Evolutionary conservation across 805 yeast species (phyloP).

Genomic region (Candida gorgasii): DNA sequence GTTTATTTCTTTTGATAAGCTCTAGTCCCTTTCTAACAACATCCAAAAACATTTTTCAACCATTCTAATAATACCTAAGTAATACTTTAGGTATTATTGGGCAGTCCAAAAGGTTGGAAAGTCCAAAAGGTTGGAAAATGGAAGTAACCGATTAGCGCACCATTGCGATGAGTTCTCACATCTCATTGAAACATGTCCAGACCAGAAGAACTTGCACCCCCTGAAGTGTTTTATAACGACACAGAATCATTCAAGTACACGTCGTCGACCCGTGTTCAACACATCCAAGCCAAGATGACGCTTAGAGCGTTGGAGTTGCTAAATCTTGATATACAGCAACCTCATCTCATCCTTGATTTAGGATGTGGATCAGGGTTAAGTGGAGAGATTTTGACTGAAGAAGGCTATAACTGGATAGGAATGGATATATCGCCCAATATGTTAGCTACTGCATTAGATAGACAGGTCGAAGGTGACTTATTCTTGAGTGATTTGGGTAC

Average conservation of each 20-base stretch:
- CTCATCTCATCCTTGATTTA: constrained; percentile 78
- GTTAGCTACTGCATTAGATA: constrained; percentile 91
- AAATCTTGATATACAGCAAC: constrained; percentile 60
- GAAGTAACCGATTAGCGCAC: too few species aligned
- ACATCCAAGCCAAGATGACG: constrained; percentile 97
- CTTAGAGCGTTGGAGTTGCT: constrained; percentile 86
- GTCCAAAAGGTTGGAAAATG: too few species aligned
- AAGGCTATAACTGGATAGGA: constrained; percentile 93
- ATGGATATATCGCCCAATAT: constrained; percentile 95
- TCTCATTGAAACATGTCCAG: constrained; percentile 64
- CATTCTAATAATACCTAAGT: too few species aligned
- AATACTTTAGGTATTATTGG: too few species aligned
- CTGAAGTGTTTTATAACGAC: constrained; percentile 92
- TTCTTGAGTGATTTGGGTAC: constrained; percentile 90
- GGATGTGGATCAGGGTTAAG: constrained; percentile 98
- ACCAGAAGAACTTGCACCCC: constrained; percentile 96
- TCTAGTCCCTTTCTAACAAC: too few species aligned
- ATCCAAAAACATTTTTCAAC: too few species aligned
- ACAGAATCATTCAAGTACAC: constrained; percentile 89
- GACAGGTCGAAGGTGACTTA: constrained; percentile 92
- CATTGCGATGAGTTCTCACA: too few species aligned
- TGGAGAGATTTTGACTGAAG: constrained; percentile 92
- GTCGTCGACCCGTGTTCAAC: constrained; percentile 93
- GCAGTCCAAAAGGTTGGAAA: too few species aligned
- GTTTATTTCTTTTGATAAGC: too few species aligned